Base-by-base conservation (phyloP, 306 rosid genomes). In the Abrus pulchellus region DNA sequence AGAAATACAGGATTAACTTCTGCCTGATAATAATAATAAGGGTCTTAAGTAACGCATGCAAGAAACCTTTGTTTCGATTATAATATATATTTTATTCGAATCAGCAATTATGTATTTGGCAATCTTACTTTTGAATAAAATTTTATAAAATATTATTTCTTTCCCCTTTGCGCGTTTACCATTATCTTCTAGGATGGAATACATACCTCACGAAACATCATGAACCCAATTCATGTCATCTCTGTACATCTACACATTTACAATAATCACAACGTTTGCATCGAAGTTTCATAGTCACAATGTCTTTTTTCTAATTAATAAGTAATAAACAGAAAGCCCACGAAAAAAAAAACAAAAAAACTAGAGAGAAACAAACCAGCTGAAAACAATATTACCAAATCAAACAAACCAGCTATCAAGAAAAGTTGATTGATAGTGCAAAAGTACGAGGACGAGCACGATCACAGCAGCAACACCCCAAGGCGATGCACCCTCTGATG, bases 391-490 rank as follows among this genome's bases (percentile, higher is more conserved):
- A 56, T 10, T 0, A 40, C 5, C 0, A 20, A 72, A 75, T 85
- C 78, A 85, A 73, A 67, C 8, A 36, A 74, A 84, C 97, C 97
- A 93, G 76, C 89, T 33, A 27, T 91, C 94, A 36, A 87, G 87
- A 79, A 93, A 91, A n/a, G 48, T 2, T 3, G 97, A 91, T 27
- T 85, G 97, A 60, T 33, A 93, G 70, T 93, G 92, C 45, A 91
- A 78, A 87, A 93, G 72, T 27, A 91, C 76, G 1, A 93, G 93
- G 81, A 93, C 7, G 10, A 93, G 32, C 5, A 89, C 84, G 48
- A 93, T 93, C 20, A 87, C 10, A 82, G 92, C 97, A 36, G 97
- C 97, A 30, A 93, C 97, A 38, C 85, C 91, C 97, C 97, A 93
- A 5, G 97, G 97, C 0, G 97, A 93, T 82, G 78, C 78, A 10